Evolutionary conservation across 1,139 yeast genomes (phyloP).

Genomic region (Geotrichum aggregatum): DNA sequence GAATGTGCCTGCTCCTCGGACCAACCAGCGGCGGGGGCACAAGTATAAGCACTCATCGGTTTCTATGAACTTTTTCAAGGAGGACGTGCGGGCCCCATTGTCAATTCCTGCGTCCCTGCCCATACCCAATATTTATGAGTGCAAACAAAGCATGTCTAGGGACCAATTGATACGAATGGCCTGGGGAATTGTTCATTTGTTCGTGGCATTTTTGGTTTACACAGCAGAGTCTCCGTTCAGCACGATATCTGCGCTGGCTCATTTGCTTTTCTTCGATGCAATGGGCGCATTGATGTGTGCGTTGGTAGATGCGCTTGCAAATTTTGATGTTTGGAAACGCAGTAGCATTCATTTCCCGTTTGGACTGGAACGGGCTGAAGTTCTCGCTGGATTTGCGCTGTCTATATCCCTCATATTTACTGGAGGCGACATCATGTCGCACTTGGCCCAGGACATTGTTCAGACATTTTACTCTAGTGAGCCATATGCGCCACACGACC

Average conservation of each 20-base stretch:
- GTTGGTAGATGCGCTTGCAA: conserved; percentile 72
- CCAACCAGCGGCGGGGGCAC: conserved; percentile 80
- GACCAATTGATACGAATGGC: conserved; percentile 54
- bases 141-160: conserved; percentile 50
- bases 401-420: conserved; percentile 83
- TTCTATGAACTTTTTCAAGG: conserved; percentile 91
- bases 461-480: conserved; percentile 45
- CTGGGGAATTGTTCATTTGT: conserved; percentile 67
- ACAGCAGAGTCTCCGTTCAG: conserved; percentile 52
- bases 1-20: conserved; percentile 23
- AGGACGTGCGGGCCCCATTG: conserved; percentile 69
- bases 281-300: conserved; percentile 69
- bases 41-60: conserved; percentile 96
- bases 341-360: conserved; percentile 82
- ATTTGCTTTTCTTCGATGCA: conserved; percentile 81
- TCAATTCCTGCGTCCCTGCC: conserved; percentile 76
- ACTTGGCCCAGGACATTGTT: conserved; percentile 71
- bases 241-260: conserved; percentile 76
- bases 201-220: conserved; percentile 54
- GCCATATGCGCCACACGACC: conserved; percentile 40
- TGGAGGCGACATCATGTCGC: conserved; percentile 84
- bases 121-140: conserved; percentile 67
- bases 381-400: conserved; percentile 79
- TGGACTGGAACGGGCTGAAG: conserved; percentile 85
- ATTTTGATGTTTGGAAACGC: conserved; percentile 86